Base-by-base conservation (phyloP, 2,329 filamentous ascomycete genomes). In the Colletotrichum karsti region DNA sequence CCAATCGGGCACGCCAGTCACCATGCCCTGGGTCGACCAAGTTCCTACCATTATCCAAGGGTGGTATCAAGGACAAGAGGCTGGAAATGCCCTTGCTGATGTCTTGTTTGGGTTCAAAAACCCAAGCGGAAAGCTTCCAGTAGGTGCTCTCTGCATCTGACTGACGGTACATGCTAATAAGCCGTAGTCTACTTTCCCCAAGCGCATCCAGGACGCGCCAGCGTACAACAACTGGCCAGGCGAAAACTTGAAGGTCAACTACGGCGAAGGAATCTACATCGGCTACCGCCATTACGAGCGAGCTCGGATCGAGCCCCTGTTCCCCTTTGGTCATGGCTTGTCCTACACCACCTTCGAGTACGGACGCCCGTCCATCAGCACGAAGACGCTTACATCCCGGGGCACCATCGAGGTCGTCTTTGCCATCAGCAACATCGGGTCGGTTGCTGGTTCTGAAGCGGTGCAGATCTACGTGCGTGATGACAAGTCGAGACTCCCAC, bases 11-110 rank as follows among this genome's bases (percentile, higher is more conserved):
- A 90, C 89, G 5, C 89, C 90, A 0, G 86, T 92, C 15, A 85
- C 86, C 2, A 90, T 93, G 90, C 91, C 91, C 15, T 94, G 91
- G 92, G 87, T 83, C 1, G 82, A 88, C 70, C 78, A 83, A 22
- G 89, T 91, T 3, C 87, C 90, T 3, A 87, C 90, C 2, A 89
- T 94, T 30, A 74, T 94, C 1, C 91, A 94, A 75, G 87, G 92
- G 89, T 93, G 90, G 91, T 93, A 92, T 72, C 89, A 90, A 69
- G 91, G 91, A 12, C 90, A 93, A 72, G 91, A 93, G 76, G 87
- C 88, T 4, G 91, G 91, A 1, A 91, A 92, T 70, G 90, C 88
- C 1, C 87, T 93, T 57, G 90, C 89, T 3, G 90, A 92, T 70
- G 85, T 92, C 1, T 80, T 93, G 5, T 89, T 91, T 70, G 91